Evolutionary conservation across 768 basidiomycete species (phyloP).

Genomic region (Gautieria morchelliformis): DNA sequence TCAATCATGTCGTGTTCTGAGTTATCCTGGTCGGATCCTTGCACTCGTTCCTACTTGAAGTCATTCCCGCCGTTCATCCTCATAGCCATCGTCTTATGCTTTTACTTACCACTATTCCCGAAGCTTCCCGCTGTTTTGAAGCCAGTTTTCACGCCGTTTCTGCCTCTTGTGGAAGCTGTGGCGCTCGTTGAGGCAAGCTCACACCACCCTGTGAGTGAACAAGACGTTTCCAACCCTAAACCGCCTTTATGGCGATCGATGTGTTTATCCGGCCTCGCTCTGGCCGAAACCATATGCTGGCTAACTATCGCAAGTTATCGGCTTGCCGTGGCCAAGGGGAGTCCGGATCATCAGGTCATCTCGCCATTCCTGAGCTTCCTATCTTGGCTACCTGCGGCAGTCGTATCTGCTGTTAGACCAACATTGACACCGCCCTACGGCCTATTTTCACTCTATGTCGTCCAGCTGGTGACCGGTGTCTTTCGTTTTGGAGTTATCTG

Average conservation of each 20-base stretch:
- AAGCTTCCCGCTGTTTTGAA: neutral
- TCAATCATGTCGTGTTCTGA: neutral
- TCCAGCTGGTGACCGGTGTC: conserved; percentile 35
- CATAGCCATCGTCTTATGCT: neutral
- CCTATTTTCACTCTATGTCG: conserved; percentile 47
- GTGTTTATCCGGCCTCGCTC: conserved; percentile 45
- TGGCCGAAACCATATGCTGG: conserved; percentile 50
- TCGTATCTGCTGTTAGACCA: conserved; percentile 44
- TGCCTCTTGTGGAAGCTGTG: conserved; percentile 13
- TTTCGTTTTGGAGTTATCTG: conserved; percentile 44
- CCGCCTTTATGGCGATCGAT: conserved; percentile 53
- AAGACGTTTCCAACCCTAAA: neutral
- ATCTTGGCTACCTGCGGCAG: conserved; percentile 59
- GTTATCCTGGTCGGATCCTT: conserved; percentile 2
- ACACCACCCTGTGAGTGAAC: neutral
- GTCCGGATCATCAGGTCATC: conserved; percentile 23
- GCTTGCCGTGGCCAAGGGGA: conserved; percentile 20
- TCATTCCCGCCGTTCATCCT: conserved; percentile 6
- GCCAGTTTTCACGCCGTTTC: conserved; percentile 7
- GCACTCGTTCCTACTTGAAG: conserved; percentile 7
- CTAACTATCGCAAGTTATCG: conserved; percentile 47
- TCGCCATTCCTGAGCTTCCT: conserved; percentile 38
- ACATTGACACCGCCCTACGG: conserved; percentile 53
- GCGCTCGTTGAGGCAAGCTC: conserved; percentile 7
- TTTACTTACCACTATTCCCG: neutral